These are phyloP conservation scores for Porcisia hertigi DNA, from an alignment of 208 protist species.

Conservation along the genomic window DNA sequence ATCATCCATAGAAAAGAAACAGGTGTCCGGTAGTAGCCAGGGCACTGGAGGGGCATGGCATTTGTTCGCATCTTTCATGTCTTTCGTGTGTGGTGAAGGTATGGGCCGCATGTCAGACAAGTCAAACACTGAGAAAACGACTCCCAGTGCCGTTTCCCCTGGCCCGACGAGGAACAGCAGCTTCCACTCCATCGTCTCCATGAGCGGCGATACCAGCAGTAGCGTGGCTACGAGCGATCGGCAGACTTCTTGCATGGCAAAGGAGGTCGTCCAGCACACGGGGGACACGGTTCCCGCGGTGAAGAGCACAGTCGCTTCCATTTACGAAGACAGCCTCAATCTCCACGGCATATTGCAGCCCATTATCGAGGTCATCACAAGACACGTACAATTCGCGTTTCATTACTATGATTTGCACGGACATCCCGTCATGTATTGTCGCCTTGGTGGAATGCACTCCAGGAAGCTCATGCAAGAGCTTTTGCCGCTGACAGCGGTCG, in stretches of 20 bases:
- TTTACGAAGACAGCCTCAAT: slow-evolving; percentile 39
- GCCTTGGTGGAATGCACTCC: slow-evolving; percentile 32
- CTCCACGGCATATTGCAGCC: slow-evolving; percentile 57
- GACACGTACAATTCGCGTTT: slow-evolving; percentile 48
- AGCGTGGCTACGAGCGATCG: neutral
- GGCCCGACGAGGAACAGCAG: neutral
- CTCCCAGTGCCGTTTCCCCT: neutral
- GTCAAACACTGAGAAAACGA: neutral
- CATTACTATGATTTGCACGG: slow-evolving; percentile 77
- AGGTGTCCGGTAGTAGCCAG: neutral
- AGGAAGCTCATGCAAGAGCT: slow-evolving; percentile 44
- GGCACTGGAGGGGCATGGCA: neutral
- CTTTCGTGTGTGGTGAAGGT: slow-evolving; percentile 1
- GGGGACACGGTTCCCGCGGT: slow-evolving; percentile 16
- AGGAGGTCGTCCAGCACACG: slow-evolving; percentile 26
- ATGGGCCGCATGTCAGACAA: neutral
- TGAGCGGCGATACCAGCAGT: slow-evolving; percentile 7
- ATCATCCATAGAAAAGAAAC: neutral
- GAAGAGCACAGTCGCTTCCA: neutral
- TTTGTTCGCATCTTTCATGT: slow-evolving; percentile 13
- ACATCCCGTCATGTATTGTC: slow-evolving; percentile 65
- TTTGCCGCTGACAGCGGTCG: slow-evolving; percentile 47
- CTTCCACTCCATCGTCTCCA: neutral
- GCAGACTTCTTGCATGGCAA: neutral
- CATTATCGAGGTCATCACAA: slow-evolving; percentile 44